Base-by-base conservation (phyloP, 176 grass and related monocot genomes). In the Elymus sibiricus region DNA sequence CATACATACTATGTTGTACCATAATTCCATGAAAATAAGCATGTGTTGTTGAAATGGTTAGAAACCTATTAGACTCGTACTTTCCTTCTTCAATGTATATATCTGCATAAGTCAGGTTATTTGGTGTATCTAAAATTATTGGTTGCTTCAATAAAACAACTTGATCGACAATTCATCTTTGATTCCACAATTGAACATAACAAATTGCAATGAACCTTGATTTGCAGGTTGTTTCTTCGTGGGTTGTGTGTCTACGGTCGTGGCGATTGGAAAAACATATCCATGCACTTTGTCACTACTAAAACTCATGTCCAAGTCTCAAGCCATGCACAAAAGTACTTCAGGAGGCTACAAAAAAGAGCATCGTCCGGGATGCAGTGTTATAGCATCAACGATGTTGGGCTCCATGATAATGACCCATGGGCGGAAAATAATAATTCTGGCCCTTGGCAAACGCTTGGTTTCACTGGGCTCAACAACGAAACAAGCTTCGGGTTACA, bases 301-400 rank as follows among this genome's bases (percentile, higher is more conserved):
- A n/a, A n/a, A n/a, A n/a, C n/a, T n/a, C 34, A 65, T 11, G 7
- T 24, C 26, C 51, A 72, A 3, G 19, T 79, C 1, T 71, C 65
- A 5, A 79, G 25, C 66, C 66, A 80, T 27, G 77, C 84, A 19
- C 76, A n/a, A 80, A 86, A 86, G 39, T 49, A 35, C 53, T 79
- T 80, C 38, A 5, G n/a, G 1, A 80, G 24, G 51, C 5, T 73
- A 39, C 66, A 35, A 13, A 21, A 21, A 0, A 21, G 12, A 4
- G 17, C 5, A 11, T 9, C 24, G 22, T 10, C 8, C 3, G 3
- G 4, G 3, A 8, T 1, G 4, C 46, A 82, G 8, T 31, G 13
- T 49, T 10, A 25, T 1, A 81, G 64, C 26, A 51, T 53, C 24
- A 27, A 44, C 2, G 70, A 47, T 4, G 70, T 44, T 2, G 39